These are phyloP conservation scores for Austroboletus festivus DNA, from an alignment of 768 basidiomycete genomes.

Conservation along the genomic window DNA sequence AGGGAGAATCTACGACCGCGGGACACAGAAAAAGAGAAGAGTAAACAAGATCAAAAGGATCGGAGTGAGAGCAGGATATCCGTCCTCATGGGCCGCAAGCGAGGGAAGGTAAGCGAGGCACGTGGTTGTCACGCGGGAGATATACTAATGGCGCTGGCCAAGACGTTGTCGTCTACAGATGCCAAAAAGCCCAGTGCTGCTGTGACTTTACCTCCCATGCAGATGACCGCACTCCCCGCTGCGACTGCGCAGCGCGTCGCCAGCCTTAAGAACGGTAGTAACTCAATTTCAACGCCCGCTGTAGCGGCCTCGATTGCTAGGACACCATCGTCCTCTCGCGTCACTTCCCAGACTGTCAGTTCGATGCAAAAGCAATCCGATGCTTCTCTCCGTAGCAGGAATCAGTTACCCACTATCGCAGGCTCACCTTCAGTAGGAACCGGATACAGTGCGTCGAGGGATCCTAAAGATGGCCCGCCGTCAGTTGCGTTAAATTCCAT, in stretches of 20 bases:
- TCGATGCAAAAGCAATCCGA: conserved; percentile 89
- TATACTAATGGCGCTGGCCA: conserved; percentile 13
- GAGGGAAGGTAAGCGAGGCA: conserved; percentile 74
- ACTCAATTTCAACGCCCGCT: conserved; percentile 43
- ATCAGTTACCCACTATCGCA: conserved; percentile 85
- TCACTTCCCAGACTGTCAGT: conserved; percentile 79
- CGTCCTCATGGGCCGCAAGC: conserved; percentile 80
- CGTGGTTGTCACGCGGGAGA: not conserved
- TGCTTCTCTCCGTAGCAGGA: conserved; percentile 69
- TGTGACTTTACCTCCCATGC: conserved; percentile 83
- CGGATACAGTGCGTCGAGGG: conserved; percentile 50
- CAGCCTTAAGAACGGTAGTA: conserved; percentile 56
- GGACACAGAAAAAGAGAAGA: conserved; percentile 45
- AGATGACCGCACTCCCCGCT: conserved; percentile 80
- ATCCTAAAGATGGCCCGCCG: conserved; percentile 54
- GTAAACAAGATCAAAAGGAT: conserved; percentile 78
- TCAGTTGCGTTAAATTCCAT: conserved; percentile 51
- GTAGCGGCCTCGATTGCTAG: conserved; percentile 39
- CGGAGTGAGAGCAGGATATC: conserved; percentile 89
- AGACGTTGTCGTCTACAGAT: conserved; percentile 85
- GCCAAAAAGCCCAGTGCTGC: conserved; percentile 70
- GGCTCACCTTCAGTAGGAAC: conserved; percentile 88
- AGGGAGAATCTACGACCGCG: conserved; percentile 50
- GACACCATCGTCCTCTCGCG: conserved; percentile 52
- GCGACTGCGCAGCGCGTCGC: conserved; percentile 83